phyloP scores from a whole-genome alignment of 805 yeast genomes.

The Ogataea minuta region DNA sequence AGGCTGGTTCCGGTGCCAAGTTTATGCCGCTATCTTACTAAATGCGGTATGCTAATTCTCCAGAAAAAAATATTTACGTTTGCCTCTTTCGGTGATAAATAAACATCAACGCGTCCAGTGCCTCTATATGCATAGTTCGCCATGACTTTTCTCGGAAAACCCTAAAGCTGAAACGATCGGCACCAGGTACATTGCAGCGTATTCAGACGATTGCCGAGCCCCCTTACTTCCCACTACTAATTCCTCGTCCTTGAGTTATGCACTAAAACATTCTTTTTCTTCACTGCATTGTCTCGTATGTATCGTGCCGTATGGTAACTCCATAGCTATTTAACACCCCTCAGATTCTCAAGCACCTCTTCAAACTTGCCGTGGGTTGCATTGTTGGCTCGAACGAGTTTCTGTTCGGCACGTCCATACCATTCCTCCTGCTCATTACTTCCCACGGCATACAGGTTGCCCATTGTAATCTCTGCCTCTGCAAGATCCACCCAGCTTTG shows the following conservation, averaged over 20 bases:
- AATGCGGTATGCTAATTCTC: conserved; percentile 5
- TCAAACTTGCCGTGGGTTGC: conserved; percentile 76
- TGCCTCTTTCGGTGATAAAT: conserved; percentile 2
- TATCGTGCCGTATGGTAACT: too few relatives aligned
- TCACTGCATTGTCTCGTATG: neutral
- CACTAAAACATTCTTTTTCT: conserved; percentile 5
- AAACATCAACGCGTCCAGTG: conserved; percentile 7
- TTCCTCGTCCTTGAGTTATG: neutral
- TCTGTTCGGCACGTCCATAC: conserved; percentile 67
- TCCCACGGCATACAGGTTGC: conserved; percentile 67
- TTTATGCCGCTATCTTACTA: conserved; percentile 3
- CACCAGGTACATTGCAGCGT: too few relatives aligned
- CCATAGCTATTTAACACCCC: conserved; percentile 6
- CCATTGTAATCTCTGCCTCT: conserved; percentile 79
- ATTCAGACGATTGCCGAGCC: too few relatives aligned
- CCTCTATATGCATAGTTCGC: too few relatives aligned
- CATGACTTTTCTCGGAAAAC: too few relatives aligned
- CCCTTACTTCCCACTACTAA: too few relatives aligned
- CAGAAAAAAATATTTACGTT: conserved; percentile 8
- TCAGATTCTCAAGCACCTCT: conserved; percentile 56
- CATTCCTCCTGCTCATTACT: conserved; percentile 63
- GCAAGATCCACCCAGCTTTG: conserved; percentile 81
- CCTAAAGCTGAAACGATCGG: neutral
- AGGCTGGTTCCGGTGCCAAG: neutral
- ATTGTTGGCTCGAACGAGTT: conserved; percentile 68